These are phyloP conservation scores for Neurospora sp. DNA, from an alignment of 495 filamentous ascomycete species.

Conservation along the genomic window DNA sequence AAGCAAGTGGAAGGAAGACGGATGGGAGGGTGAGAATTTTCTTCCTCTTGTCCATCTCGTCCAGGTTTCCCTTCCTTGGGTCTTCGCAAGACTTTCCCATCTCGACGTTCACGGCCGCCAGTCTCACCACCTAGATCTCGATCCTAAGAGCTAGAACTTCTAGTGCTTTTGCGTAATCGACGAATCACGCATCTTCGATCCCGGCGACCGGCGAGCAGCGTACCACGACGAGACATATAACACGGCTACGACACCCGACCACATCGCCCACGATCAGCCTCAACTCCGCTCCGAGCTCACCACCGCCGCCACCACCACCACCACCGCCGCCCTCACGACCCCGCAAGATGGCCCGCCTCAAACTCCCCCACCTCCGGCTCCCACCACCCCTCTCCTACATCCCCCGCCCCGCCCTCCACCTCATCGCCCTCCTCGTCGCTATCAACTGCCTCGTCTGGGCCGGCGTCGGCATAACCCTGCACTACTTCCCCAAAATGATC, in stretches of 20 bases:
- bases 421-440: slow-evolving; percentile 54
- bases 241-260: not conserved
- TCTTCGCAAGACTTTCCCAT: not conserved
- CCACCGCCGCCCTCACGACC: too few relatives aligned
- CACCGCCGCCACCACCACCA: too few relatives aligned
- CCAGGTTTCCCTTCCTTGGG: not conserved
- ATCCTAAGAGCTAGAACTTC: too few relatives aligned
- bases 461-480: slow-evolving; percentile 57
- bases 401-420: slow-evolving; percentile 53
- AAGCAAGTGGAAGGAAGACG: not conserved
- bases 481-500: slow-evolving; percentile 47
- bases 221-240: not conserved
- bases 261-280: not conserved
- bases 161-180: not conserved
- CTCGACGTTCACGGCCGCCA: not conserved
- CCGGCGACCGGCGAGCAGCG: not conserved
- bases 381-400: slow-evolving; percentile 30
- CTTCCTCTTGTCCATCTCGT: not conserved
- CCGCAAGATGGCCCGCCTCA: not conserved
- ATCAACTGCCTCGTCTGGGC: slow-evolving; percentile 68
- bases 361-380: slow-evolving; percentile 5
- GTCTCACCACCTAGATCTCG: too few relatives aligned
- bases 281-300: not conserved
- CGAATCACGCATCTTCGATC: not conserved
- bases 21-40: not conserved